phyloP scores from a whole-genome alignment of 2,329 filamentous ascomycete species.

The Onygenales sp. region DNA sequence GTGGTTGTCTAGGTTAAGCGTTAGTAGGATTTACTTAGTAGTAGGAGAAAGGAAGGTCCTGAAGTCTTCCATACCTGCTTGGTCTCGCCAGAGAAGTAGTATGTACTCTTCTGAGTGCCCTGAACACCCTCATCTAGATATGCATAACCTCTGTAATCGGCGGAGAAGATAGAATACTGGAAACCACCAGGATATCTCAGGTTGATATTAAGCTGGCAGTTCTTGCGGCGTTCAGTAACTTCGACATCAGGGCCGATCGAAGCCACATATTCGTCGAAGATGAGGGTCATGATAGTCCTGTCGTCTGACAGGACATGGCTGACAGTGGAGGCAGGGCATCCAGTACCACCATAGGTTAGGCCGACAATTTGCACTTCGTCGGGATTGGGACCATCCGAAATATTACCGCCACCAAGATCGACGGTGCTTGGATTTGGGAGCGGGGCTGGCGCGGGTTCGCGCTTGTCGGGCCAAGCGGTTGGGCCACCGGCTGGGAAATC shows the following conservation, averaged over 20 bases:
- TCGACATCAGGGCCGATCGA: conserved; percentile 36
- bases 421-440: conserved; percentile 10
- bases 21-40: conserved; percentile 13
- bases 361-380: conserved; percentile 32
- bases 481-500: background rate
- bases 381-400: conserved; percentile 19
- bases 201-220: conserved; percentile 46
- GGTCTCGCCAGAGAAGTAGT: conserved; percentile 44
- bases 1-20: conserved; percentile 21
- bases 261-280: conserved; percentile 44
- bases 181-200: conserved; percentile 43
- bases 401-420: background rate
- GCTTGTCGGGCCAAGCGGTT: conserved; percentile 1
- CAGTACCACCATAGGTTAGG: conserved; percentile 39
- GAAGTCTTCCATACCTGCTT: conserved; percentile 26
- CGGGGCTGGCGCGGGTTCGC: background rate
- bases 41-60: background rate
- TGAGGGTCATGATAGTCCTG: conserved; percentile 37
- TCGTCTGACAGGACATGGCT: conserved; percentile 35
- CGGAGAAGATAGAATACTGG: conserved; percentile 44
- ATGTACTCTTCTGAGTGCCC: conserved; percentile 43
- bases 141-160: conserved; percentile 45
- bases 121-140: conserved; percentile 37
- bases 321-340: conserved; percentile 38
- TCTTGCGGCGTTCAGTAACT: conserved; percentile 39